Base-by-base conservation (phyloP, 1,139 yeast species). In the Debaryomyces robertsiae region DNA sequence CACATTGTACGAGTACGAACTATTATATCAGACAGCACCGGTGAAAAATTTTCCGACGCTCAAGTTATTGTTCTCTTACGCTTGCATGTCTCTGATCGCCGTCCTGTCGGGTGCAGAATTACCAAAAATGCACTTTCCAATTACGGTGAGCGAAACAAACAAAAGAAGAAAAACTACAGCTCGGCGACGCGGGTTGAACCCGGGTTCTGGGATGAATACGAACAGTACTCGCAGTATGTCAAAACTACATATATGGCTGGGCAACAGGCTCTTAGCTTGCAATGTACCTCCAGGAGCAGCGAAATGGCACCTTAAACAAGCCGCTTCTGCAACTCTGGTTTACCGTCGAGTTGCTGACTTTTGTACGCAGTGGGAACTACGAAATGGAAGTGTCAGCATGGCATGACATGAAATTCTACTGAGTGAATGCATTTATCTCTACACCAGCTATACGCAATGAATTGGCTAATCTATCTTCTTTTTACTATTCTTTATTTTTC, bases 161-260 rank as follows among this genome's bases (percentile, higher is more conserved):
- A 65, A 63, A 48, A 39, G 49, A 42, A 41, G 5, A 19, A 19
- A 19, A 7, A 6, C 5, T 19, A 6, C 7, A 19, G 76, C 79
- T 84, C 85, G 83, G 78, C 78, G 74, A 84, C 81, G 84, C 84
- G 85, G 79, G 81, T 80, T 82, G 84, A 80, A 80, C 85, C 84
- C 84, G 81, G 85, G 81, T 76, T 73, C 84, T 84, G 75, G 84
- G 82, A 84, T 79, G 84, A 80, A 78, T 79, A 84, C 82, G 84
- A 75, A 79, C 84, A 82, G 84, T 81, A 85, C 81, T 81, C 80
- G 81, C 86, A 85, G 82, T 79, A n/a, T n/a, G n/a, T n/a, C n/a
- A n/a, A n/a, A n/a, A n/a, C n/a, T n/a, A n/a, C n/a, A n/a, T n/a
- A n/a, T n/a, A n/a, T n/a, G n/a, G n/a, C n/a, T n/a, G n/a, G n/a